Evolutionary conservation across 2,329 filamentous ascomycete genomes (phyloP).

Genomic region (Microdochium bolleyi): DNA sequence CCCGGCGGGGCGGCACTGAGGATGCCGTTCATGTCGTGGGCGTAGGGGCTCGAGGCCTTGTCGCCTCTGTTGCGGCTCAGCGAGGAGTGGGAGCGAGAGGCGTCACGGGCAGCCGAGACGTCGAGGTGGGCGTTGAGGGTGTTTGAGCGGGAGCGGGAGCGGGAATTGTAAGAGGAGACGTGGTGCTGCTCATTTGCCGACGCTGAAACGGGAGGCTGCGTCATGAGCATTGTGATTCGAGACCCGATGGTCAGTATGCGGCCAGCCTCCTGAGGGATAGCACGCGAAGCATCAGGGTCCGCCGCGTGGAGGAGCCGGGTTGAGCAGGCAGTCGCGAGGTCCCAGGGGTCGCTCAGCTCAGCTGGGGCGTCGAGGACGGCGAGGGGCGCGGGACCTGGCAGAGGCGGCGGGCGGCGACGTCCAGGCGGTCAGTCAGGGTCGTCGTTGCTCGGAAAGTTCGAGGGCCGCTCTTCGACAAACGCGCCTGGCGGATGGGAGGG

Average conservation of each 20-base stretch:
- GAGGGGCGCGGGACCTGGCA: no score
- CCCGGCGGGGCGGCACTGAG: slow-evolving; percentile 51
- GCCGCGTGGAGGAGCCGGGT: neutral
- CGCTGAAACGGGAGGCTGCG: slow-evolving; percentile 37
- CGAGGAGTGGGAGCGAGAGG: slow-evolving; percentile 22
- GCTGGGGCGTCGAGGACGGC: no score
- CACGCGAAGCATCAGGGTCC: neutral
- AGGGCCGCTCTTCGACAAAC: no score
- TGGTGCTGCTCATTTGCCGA: slow-evolving; percentile 30
- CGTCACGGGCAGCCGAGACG: slow-evolving; percentile 16
- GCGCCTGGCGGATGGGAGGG: no score
- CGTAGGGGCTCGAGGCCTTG: slow-evolving; percentile 17
- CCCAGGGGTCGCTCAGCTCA: neutral
- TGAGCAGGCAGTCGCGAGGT: neutral
- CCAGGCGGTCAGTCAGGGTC: no score
- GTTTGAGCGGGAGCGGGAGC: slow-evolving; percentile 15
- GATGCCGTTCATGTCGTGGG: slow-evolving; percentile 50
- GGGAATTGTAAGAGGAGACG: slow-evolving; percentile 17
- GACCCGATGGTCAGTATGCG: slow-evolving; percentile 7
- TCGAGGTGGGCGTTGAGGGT: slow-evolving; percentile 18
- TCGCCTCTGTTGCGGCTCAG: slow-evolving; percentile 21
- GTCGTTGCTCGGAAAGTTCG: no score
- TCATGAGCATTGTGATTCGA: slow-evolving; percentile 46
- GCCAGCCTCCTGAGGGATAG: slow-evolving; percentile 1
- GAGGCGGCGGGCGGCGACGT: no score